Percentiles rank a stretch among this genome's conserved stretches.
These are phyloP conservation scores for Arthrocladium fulminans DNA, from an alignment of 2,329 filamentous ascomycete species.

Conservation along the genomic window DNA sequence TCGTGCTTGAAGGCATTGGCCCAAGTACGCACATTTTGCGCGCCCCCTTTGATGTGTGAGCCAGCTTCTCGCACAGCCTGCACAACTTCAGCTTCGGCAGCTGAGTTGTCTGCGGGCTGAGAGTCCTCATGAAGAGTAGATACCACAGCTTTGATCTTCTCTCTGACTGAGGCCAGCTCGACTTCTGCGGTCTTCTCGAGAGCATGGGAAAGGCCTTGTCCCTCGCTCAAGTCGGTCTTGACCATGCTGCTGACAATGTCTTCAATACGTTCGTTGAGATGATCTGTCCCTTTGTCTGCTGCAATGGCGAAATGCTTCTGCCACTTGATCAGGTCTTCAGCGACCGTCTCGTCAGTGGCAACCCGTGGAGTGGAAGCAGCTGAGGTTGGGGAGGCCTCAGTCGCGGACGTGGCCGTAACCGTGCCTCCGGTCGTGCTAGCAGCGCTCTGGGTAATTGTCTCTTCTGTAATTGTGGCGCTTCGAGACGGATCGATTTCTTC, in stretches of 20 bases:
- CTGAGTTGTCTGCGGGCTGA: slow-evolving; percentile 43
- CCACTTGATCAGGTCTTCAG: slow-evolving; percentile 73
- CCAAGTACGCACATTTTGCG: slow-evolving; percentile 70
- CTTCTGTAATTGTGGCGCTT: slow-evolving; percentile 22
- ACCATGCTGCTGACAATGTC: slow-evolving; percentile 62
- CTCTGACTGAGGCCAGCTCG: slow-evolving; percentile 58
- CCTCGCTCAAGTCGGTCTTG: slow-evolving; percentile 55
- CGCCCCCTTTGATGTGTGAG: slow-evolving; percentile 63
- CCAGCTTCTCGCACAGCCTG: slow-evolving; percentile 58
- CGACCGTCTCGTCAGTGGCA: slow-evolving; percentile 49
- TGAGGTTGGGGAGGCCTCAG: background rate
- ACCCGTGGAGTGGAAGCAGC: slow-evolving; percentile 15
- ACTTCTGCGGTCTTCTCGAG: slow-evolving; percentile 59
- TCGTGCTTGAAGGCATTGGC: slow-evolving; percentile 62
- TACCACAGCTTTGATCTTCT: slow-evolving; percentile 51
- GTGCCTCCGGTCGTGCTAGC: slow-evolving; percentile 10
- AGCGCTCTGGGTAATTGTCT: slow-evolving; percentile 19
- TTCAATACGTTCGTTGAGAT: slow-evolving; percentile 52
- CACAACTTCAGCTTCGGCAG: slow-evolving; percentile 45
- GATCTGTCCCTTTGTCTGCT: slow-evolving; percentile 71
- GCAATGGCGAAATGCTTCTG: slow-evolving; percentile 79
- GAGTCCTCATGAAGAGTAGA: slow-evolving; percentile 50
- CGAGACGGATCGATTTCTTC: slow-evolving; percentile 45
- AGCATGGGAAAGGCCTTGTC: slow-evolving; percentile 56
- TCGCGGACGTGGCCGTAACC: background rate